Base-by-base conservation (phyloP, 805 yeast genomes). In the Saccharomycopsis lassenensis region DNA sequence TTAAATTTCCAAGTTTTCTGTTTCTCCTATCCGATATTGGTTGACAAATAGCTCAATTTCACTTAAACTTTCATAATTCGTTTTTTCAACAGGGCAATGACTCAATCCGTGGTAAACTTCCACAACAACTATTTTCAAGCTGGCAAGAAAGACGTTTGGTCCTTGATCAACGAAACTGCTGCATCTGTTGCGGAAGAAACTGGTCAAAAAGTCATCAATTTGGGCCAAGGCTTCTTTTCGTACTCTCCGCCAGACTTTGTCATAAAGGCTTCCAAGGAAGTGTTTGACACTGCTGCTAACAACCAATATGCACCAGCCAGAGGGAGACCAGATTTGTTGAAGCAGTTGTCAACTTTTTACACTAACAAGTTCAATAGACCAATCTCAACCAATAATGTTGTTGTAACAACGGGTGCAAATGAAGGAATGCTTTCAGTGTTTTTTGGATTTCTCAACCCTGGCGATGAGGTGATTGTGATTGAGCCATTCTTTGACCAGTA, bases 401-500 rank as follows among this genome's bases (percentile, higher is more conserved):
- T 78, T 38, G 78, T 89, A 26, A 84, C 95, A 30, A 86, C 97
- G 1, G 98, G 98, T 38, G 98, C 98, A 30, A 91, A 91, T 52
- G 97, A 91, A 60, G 97, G 96, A 24, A 82, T 91, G 66, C 67
- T 84, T 36, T 61, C 95, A 2, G 74, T 80, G 3, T 77, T 87
- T 54, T 78, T 85, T 40, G 98, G 93, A 0, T 79, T 86, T 48
- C 59, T 91, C 45, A 70, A 82, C 30, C 71, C 75, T 1, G 96
- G 93, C 16, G 98, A 91, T 51, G 98, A 91, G 57, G 98, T 79
- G 18, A 82, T 91, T 55, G 96, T 91, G 10, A 82, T 91, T 53
- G 94, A 89, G 58, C 98, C 98, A 2, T 91, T 86, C 54, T 91
- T 91, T 54, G 98, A 91, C 52, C 98, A 91, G 59, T 91, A 91